Conservation (phyloP, 2,329 filamentous ascomycete species). For the Canariomyces notabilis region DNA sequence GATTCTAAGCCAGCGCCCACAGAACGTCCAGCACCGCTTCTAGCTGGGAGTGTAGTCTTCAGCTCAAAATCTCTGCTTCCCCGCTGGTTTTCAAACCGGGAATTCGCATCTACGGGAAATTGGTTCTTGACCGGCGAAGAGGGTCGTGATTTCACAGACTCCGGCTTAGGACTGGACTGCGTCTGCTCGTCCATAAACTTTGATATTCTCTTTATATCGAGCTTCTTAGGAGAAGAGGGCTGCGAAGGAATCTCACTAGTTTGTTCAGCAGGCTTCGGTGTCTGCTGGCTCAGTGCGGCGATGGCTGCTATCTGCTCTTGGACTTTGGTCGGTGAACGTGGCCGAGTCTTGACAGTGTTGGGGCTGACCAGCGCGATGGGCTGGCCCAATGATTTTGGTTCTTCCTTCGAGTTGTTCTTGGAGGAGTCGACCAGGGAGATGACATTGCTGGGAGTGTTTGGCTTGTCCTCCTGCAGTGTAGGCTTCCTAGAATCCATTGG, state of each 20-base stretch:
- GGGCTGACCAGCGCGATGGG: conserved; percentile 27
- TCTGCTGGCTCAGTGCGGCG: conserved; percentile 24
- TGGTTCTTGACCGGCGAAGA: conserved; percentile 33
- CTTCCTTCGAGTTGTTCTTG: conserved; percentile 24
- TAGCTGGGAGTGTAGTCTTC: conserved; percentile 36
- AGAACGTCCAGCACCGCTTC: conserved; percentile 31
- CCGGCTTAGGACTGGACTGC: conserved; percentile 26
- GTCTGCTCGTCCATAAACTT: conserved; percentile 47
- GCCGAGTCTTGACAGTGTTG: conserved; percentile 22
- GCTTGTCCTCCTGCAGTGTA: conserved; percentile 13
- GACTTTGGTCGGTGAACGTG: conserved; percentile 29
- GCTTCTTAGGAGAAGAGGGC: conserved; percentile 51
- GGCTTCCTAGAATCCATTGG: conserved; percentile 17
- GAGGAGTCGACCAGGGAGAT: conserved; percentile 28
- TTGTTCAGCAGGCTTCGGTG: conserved; percentile 21
- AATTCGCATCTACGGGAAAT: conserved; percentile 24
- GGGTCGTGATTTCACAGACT: conserved; percentile 26
- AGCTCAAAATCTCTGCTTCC: conserved; percentile 25
- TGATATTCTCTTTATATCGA: conserved; percentile 56
- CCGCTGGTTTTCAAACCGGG: conserved; percentile 26
- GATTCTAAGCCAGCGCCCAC: conserved; percentile 25
- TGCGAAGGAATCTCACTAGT: conserved; percentile 32
- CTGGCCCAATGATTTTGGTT: conserved; percentile 21
- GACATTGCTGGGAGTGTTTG: conserved; percentile 13
- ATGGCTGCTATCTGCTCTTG: conserved; percentile 31